Evolutionary conservation across 2,329 filamentous ascomycete genomes (phyloP), one percentile per base, ranked within the genome.

Genomic region (Coleophoma crateriformis): DNA sequence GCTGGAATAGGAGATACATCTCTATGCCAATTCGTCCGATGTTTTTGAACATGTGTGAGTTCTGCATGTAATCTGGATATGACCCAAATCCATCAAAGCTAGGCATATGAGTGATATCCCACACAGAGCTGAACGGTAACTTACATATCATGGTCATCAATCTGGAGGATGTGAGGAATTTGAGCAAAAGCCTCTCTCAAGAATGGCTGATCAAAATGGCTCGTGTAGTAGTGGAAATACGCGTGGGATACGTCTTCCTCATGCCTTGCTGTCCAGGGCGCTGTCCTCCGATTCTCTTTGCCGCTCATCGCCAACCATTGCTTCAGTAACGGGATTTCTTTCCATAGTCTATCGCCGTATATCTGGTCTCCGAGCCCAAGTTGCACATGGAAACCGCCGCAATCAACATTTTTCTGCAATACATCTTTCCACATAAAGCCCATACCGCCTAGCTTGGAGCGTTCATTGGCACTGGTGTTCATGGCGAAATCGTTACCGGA

Each of bases 361-460:
- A 99, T 95, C 66, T 99, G 94, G 52, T 94, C 89, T 49, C 94
- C 94, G 4, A 96, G 73, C 13, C 92, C 94, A 7, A 99, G 76
- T 64, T 99, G 94, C 7, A 89, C 85, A 62, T 99, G 94, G 67
- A 97, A 99, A 1, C 94, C 94, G 49, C 91, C 90, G 59, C 91
- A 96, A 60, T 99, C 94, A 27, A 91, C 83, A 61, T 99, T 95
- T 76, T 96, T 96, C 69, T 96, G 90, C 64, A 99, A 77, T 27
- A 99, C 91, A 61, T 99, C 94, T 63, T 96, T 97, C 94, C 94
- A 99, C 92, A 99, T 95, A 64, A 94, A 88, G 0, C 91, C 89
- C 1, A 95, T 80, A 1, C 94, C 94, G 32, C 94, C 94, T 1
- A 97, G 78, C 60, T 87, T 88, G 33, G 85, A 82, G 40, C 92